phyloP scores from a whole-genome alignment of 2,329 filamentous ascomycete species.

The Phialophora verrucosa region DNA sequence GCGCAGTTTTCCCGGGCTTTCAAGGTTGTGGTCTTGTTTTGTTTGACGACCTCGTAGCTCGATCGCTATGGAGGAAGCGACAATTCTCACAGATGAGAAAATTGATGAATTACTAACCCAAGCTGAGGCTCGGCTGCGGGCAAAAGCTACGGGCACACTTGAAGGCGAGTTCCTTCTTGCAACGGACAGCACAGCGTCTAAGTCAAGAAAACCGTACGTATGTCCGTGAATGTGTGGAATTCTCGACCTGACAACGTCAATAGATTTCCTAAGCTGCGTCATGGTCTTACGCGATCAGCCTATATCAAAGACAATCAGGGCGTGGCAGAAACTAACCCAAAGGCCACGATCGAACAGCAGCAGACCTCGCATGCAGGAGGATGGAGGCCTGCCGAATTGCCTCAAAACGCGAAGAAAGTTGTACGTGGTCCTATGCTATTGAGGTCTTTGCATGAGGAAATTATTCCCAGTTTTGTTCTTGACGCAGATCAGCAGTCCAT shows the following conservation, averaged over 20 bases:
- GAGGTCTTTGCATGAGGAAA: slow-evolving; percentile 68
- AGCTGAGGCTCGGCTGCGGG: slow-evolving; percentile 64
- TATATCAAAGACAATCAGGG: slow-evolving; percentile 54
- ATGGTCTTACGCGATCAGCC: slow-evolving; percentile 27
- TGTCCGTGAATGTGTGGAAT: slow-evolving; percentile 37
- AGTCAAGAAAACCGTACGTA: slow-evolving; percentile 31
- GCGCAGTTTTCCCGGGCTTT: neutral
- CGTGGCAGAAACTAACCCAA: slow-evolving; percentile 60
- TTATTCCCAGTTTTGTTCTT: slow-evolving; percentile 69
- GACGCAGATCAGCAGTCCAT: slow-evolving; percentile 77
- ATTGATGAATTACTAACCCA: slow-evolving; percentile 67
- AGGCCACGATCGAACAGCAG: slow-evolving; percentile 54
- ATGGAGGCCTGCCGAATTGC: slow-evolving; percentile 61
- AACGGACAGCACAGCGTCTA: slow-evolving; percentile 13
- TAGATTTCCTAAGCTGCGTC: slow-evolving; percentile 36
- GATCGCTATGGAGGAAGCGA: slow-evolving; percentile 24
- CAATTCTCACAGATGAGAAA: slow-evolving; percentile 58
- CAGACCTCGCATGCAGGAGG: slow-evolving; percentile 55
- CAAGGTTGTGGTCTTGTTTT: neutral
- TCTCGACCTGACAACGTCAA: slow-evolving; percentile 7
- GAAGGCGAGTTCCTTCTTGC: slow-evolving; percentile 32
- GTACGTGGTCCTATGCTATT: slow-evolving; percentile 49
- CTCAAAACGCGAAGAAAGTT: slow-evolving; percentile 57
- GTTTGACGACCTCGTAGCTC: neutral
- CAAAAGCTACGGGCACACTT: slow-evolving; percentile 34